phyloP scores from a whole-genome alignment of 2,329 filamentous ascomycete genomes.

The Colletotrichum falcatum region DNA sequence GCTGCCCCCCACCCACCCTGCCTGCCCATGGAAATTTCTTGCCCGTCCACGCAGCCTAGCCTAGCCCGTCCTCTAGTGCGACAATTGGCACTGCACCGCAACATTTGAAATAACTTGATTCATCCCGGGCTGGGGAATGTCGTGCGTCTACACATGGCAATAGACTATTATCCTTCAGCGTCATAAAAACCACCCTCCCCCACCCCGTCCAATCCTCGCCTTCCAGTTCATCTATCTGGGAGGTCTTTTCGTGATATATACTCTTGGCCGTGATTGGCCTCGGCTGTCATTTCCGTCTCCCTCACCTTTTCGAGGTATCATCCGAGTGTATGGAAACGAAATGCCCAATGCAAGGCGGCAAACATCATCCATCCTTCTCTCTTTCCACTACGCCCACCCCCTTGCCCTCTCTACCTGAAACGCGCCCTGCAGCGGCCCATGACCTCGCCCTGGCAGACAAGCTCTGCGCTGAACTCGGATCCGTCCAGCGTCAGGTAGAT shows the following conservation, averaged over 20 bases:
- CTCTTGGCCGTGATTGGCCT: conserved; percentile 39
- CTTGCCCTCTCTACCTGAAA: conserved; percentile 71
- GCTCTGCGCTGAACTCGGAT: conserved; percentile 96
- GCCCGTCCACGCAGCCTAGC: not conserved
- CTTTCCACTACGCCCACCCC: not conserved
- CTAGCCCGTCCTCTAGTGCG: not conserved
- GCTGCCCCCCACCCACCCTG: not conserved
- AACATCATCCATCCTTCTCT: conserved; percentile 31
- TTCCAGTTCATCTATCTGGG: conserved; percentile 34
- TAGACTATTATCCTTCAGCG: conserved; percentile 36
- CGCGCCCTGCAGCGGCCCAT: conserved; percentile 96
- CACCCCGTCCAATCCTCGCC: conserved; percentile 28
- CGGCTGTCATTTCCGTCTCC: conserved; percentile 34
- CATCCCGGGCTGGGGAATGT: conserved; percentile 37
- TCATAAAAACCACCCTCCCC: conserved; percentile 32
- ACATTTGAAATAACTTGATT: conserved; percentile 29
- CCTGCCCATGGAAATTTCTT: not conserved
- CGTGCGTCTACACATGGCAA: conserved; percentile 38
- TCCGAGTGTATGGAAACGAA: conserved; percentile 42
- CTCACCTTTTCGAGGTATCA: conserved; percentile 43
- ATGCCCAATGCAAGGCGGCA: conserved; percentile 29
- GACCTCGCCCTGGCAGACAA: conserved; percentile 99
- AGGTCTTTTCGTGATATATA: conserved; percentile 39
- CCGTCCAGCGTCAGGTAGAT: conserved; percentile 95
- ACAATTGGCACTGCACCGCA: not conserved